Conservation (phyloP, 2,329 filamentous ascomycete species). For the Scopulariopsis brevicaulis region DNA sequence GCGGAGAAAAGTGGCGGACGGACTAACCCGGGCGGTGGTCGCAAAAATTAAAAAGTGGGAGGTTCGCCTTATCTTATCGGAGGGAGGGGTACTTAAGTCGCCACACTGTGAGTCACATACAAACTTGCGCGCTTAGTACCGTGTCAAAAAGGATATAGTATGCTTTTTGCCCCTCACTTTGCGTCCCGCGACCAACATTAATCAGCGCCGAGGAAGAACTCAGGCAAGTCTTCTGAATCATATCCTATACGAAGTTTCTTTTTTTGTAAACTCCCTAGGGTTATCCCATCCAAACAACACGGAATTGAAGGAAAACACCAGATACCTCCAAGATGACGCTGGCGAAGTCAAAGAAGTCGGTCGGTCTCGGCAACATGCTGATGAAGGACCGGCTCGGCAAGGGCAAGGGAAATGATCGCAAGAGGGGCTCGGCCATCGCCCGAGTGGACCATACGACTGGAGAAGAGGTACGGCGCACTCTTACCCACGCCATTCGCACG, state of each 20-base stretch:
- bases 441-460: constrained; percentile 71
- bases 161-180: neutral
- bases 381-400: constrained; percentile 99
- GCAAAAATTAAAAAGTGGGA: constrained; percentile 7
- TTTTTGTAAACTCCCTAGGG: neutral
- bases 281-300: neutral
- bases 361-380: constrained; percentile 90
- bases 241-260: neutral
- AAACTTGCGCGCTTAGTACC: neutral
- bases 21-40: neutral
- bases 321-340: constrained; percentile 35
- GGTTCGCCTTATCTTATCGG: constrained; percentile 10
- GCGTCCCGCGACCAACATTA: constrained; percentile 1
- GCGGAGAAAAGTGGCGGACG: neutral
- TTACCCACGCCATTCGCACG: neutral
- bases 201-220: neutral
- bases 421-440: constrained; percentile 48
- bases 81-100: neutral
- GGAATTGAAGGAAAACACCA: neutral
- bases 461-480: constrained; percentile 43
- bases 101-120: neutral
- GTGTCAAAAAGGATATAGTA: neutral
- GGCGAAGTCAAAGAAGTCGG: constrained; percentile 89
- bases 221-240: neutral
- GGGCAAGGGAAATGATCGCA: constrained; percentile 75